Evolutionary conservation across 179 eudicot species (phyloP).

Genomic region (Silene noctiflora): DNA sequence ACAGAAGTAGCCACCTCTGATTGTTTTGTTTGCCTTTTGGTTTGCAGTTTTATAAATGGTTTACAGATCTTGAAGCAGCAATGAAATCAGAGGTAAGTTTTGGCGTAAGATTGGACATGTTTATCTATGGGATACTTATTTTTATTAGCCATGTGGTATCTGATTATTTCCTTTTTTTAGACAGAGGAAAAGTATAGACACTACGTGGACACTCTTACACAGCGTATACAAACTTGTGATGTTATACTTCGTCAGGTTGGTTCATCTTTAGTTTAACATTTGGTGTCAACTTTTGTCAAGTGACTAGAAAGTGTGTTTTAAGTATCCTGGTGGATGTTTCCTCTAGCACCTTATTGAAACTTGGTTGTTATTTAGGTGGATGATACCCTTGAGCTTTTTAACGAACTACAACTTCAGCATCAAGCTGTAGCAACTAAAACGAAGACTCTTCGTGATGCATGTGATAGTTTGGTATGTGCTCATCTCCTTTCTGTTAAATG

Average conservation of each 20-base stretch:
- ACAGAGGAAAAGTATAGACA: conserved; percentile 98
- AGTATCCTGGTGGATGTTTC: conserved; percentile 12
- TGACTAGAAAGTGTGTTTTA: not conserved
- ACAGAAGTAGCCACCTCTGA: not conserved
- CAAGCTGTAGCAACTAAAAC: conserved; percentile 95
- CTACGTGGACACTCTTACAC: conserved; percentile 74
- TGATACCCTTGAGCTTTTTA: conserved; percentile 86
- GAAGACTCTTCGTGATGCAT: conserved; percentile 95
- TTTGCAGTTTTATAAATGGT: conserved; percentile 95
- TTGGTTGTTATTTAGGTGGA: conserved; percentile 61
- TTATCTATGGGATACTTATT: conserved; percentile 12
- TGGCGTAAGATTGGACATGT: conserved; percentile 16
- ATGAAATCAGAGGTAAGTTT: conserved; percentile 94
- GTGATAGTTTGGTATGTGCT: conserved; percentile 80
- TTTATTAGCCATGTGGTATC: conserved; percentile 16
- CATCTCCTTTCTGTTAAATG: conserved; percentile 3
- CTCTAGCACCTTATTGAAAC: conserved; percentile 14
- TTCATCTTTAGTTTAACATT: conserved; percentile 11
- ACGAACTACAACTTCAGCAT: conserved; percentile 88
- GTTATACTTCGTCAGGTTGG: conserved; percentile 75
- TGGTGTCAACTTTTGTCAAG: conserved; percentile 1
- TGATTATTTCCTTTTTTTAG: conserved; percentile 44
- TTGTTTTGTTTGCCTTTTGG: conserved; percentile 10
- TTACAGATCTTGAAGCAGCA: conserved; percentile 91
- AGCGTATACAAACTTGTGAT: conserved; percentile 89